Evolutionary conservation across 257 asterid genomes (phyloP).

Genomic region (Nemophila menziesii): DNA sequence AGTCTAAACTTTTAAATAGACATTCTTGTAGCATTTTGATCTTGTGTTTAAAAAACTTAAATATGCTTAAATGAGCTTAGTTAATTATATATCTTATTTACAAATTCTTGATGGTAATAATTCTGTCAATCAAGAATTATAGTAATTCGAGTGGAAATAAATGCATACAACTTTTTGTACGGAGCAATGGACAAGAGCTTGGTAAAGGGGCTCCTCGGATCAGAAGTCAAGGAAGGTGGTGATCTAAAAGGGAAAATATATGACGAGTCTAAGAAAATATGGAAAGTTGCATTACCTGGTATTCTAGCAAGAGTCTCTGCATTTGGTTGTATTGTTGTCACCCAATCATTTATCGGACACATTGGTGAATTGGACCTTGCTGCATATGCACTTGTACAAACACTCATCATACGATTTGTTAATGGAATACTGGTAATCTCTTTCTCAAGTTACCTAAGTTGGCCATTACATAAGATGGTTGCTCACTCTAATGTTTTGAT

Average conservation of each 20-base stretch:
- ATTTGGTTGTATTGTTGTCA: conserved; percentile 54
- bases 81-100: too few relatives aligned
- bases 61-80: too few relatives aligned
- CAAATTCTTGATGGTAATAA: too few relatives aligned
- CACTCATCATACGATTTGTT: conserved; percentile 56
- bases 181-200: conserved; percentile 41
- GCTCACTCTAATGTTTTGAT: background rate
- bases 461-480: background rate
- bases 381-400: conserved; percentile 67
- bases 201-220: conserved; percentile 34
- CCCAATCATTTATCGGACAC: conserved; percentile 69
- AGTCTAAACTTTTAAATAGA: too few relatives aligned
- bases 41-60: too few relatives aligned
- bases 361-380: conserved; percentile 54
- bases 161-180: background rate
- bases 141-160: too few relatives aligned
- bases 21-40: too few relatives aligned
- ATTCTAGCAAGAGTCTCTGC: conserved; percentile 55
- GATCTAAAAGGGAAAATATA: conserved; percentile 35
- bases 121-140: too few relatives aligned
- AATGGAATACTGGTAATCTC: conserved; percentile 62
- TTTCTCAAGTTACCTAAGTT: too few relatives aligned
- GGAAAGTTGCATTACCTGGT: conserved; percentile 87
- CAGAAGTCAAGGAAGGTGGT: conserved; percentile 24
- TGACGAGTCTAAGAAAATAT: conserved; percentile 64